phyloP scores from a whole-genome alignment of 139 green algal species.

The Marvania coccoides region DNA sequence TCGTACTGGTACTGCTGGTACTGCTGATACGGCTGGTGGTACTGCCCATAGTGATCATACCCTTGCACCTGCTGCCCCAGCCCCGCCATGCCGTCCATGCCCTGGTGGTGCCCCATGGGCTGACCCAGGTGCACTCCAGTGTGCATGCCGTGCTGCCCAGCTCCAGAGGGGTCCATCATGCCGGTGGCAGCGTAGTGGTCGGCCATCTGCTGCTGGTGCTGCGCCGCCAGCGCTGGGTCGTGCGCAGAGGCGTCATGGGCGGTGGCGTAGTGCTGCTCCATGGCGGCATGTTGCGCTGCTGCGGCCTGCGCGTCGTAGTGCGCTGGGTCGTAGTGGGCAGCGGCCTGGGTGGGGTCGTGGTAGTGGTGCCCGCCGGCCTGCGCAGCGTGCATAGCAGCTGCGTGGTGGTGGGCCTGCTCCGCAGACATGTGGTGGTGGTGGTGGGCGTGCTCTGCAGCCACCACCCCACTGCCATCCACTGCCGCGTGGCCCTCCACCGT shows the following conservation, averaged over 20 bases:
- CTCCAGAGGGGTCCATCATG: neutral
- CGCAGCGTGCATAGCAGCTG: slow-evolving; percentile 2
- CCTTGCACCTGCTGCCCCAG: neutral
- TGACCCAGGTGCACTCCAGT: neutral
- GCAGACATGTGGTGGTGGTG: slow-evolving; percentile 1
- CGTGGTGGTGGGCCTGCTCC: neutral
- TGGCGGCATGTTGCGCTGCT: neutral
- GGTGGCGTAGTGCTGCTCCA: neutral
- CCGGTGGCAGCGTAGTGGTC: slow-evolving; percentile 11
- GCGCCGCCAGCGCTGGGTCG: neutral
- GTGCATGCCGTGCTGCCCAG: neutral
- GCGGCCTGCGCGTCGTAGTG: neutral
- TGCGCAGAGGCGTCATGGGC: slow-evolving; percentile 3
- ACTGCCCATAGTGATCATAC: slow-evolving; percentile 6
- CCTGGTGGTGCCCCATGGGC: neutral
- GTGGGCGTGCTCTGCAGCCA: neutral
- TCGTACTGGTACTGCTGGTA: neutral
- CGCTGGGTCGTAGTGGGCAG: neutral
- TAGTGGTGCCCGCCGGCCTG: neutral
- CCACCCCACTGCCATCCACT: neutral
- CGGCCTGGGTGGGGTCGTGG: neutral
- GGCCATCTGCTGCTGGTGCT: slow-evolving; percentile 17
- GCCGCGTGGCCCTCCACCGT: neutral
- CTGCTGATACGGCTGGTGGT: slow-evolving; percentile 7
- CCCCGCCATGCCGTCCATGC: neutral